Conservation (phyloP, 1,139 yeast species). For the Sugiyamaella castrensis region DNA sequence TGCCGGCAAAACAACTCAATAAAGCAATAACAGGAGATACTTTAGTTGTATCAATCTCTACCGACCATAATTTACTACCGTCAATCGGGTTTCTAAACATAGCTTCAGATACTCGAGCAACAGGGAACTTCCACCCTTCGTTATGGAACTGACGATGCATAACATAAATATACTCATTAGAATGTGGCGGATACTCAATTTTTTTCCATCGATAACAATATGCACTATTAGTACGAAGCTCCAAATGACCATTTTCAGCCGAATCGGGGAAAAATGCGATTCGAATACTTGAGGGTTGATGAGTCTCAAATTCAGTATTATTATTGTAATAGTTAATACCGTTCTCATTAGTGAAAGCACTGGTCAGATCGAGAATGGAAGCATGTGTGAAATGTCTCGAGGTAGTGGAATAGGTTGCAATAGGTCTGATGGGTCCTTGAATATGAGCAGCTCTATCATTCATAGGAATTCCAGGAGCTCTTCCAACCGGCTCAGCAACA, state of each 20-base stretch:
- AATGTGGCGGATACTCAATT: constrained; percentile 15
- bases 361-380: constrained; percentile 23
- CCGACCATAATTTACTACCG: constrained; percentile 21
- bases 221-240: constrained; percentile 8
- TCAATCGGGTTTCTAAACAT: constrained; percentile 16
- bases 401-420: neutral
- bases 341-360: too few relatives aligned
- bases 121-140: constrained; percentile 16
- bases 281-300: constrained; percentile 17
- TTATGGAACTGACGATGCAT: constrained; percentile 22
- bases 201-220: constrained; percentile 22
- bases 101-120: constrained; percentile 24
- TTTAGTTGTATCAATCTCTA: constrained; percentile 28
- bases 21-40: constrained; percentile 28
- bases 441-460: too few relatives aligned
- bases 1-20: constrained; percentile 16
- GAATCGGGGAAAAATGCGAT: constrained; percentile 10
- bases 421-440: too few relatives aligned
- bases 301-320: constrained; percentile 4
- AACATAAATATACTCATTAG: constrained; percentile 17
- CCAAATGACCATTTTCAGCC: constrained; percentile 1
- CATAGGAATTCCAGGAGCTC: too few relatives aligned
- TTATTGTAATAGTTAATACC: too few relatives aligned
- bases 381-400: constrained; percentile 23
- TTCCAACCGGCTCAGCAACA: too few relatives aligned